Conservation (phyloP, 768 basidiomycete genomes). For the Mycena rebaudengoi region DNA sequence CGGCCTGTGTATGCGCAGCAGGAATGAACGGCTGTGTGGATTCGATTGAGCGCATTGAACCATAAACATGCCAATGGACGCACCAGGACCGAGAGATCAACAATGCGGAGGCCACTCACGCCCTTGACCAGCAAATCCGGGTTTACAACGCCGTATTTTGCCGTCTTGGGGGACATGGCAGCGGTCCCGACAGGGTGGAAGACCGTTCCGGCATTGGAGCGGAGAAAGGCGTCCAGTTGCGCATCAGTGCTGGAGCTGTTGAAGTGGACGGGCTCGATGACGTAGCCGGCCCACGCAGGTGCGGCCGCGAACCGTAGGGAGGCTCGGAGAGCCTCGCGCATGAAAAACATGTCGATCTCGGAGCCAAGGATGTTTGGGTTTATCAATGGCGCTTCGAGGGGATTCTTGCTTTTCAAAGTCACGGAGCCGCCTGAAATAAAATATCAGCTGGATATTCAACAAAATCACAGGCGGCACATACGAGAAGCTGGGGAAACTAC, state of each 20-base stretch:
- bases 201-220: slow-evolving; percentile 3
- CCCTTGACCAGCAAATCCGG: slow-evolving; percentile 4
- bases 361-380: slow-evolving; percentile 49
- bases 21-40: not conserved
- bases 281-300: slow-evolving; percentile 28
- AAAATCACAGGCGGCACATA: slow-evolving; percentile 24
- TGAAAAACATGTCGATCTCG: slow-evolving; percentile 24
- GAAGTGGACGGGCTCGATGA: slow-evolving; percentile 1
- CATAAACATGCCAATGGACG: not conserved
- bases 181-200: slow-evolving; percentile 27
- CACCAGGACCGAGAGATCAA: not conserved
- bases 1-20: not conserved
- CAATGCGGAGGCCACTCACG: not conserved
- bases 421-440: slow-evolving; percentile 31
- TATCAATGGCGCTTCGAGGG: slow-evolving; percentile 51
- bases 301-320: slow-evolving; percentile 21
- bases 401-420: slow-evolving; percentile 43
- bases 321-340: slow-evolving; percentile 18
- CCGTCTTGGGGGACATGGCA: not conserved
- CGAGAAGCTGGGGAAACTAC: slow-evolving; percentile 17
- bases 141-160: not conserved
- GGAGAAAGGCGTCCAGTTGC: slow-evolving; percentile 22
- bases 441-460: too few species aligned
- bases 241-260: not conserved
- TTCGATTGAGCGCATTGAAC: not conserved